Base-by-base conservation (phyloP, 208 protist species). In the Trypanosoma melophagium region DNA sequence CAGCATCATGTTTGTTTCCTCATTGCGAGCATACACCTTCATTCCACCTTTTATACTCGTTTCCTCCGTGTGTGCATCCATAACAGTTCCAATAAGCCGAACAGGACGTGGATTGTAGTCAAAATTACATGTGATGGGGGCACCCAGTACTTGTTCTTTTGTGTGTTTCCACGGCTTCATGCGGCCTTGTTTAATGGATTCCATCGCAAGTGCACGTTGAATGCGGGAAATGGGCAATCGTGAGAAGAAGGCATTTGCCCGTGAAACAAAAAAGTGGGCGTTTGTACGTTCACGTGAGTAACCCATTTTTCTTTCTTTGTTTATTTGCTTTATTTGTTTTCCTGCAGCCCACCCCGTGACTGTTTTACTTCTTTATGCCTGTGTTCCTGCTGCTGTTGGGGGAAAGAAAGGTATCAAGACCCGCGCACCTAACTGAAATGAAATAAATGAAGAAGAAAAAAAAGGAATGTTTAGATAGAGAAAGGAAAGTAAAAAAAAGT, bases 1-100 rank as follows among this genome's bases (percentile, higher is more conserved):
- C 45, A 96, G 63, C 86, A 93, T 93, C 83, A 96, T 92, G 74
- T 96, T 96, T 40, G 91, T 86, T 71, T 96, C 88, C 67, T 96
- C 91, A 62, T 90, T 94, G 8, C 87, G 75, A 16, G 91, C 84
- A 76, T 93, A 94, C 51, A 96, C 89, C 84, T 96, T 96, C 57
- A 96, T 56, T 2, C 91, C 91, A 2, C 91, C 91, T 74, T 94
- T 94, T 45, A 96, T 85, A 60, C 89, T 96, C 41, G 88, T 93
- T 78, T 96, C 86, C 71, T 83, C 74, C 22, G 86, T 89, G 77
- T 94, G 88, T 0, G 87, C 86, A 64, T 96, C 91, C 91, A 96
- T 96, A 19, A 96, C 83, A 2, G 91, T 94, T 47, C 91, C 91
- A 47, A 96, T 93, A 52, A 96, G 80, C 1, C 91, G 86, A 67